A percentile compares a stretch with the other conserved stretches of the same genome.
Conservation (phyloP, 495 filamentous ascomycete species). For the Aspergillus ellipticus region DNA sequence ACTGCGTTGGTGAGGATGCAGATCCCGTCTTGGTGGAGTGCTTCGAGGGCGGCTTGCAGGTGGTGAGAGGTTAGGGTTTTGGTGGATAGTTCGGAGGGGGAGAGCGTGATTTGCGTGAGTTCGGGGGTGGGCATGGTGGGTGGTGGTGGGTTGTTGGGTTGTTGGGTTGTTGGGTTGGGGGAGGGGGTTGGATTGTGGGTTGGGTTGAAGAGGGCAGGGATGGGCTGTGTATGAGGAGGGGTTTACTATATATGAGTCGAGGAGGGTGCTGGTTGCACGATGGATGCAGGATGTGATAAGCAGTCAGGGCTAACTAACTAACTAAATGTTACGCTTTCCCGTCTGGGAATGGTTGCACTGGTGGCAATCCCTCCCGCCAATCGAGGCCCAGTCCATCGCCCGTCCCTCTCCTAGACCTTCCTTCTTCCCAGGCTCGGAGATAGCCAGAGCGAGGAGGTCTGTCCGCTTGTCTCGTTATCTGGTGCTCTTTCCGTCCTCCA, state of each 20-base stretch:
- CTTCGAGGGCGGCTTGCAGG: slow-evolving; percentile 45
- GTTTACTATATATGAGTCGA: background rate
- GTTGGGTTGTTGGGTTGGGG: background rate
- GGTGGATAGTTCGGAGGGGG: background rate
- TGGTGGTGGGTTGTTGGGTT: background rate
- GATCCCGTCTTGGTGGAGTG: slow-evolving; percentile 49
- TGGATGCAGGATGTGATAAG: background rate
- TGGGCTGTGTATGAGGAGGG: background rate
- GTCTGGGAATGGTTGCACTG: background rate
- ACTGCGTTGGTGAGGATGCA: slow-evolving; percentile 49
- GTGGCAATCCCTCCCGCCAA: background rate
- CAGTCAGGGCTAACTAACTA: background rate
- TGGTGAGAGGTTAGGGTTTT: slow-evolving; percentile 33
- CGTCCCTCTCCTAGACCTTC: background rate
- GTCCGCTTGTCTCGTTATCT: background rate
- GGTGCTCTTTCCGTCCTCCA: background rate
- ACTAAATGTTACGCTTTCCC: background rate
- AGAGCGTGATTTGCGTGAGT: background rate
- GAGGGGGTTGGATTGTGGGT: background rate
- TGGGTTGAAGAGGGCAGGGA: background rate
- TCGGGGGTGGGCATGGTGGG: background rate
- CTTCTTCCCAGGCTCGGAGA: background rate
- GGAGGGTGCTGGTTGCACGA: background rate
- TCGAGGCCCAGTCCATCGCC: background rate
- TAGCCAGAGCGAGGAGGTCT: background rate